A percentile compares a stretch with the other conserved stretches of the same genome.
phyloP scores from a whole-genome alignment of 306 rosid species.

The Sicyos baderoa region DNA sequence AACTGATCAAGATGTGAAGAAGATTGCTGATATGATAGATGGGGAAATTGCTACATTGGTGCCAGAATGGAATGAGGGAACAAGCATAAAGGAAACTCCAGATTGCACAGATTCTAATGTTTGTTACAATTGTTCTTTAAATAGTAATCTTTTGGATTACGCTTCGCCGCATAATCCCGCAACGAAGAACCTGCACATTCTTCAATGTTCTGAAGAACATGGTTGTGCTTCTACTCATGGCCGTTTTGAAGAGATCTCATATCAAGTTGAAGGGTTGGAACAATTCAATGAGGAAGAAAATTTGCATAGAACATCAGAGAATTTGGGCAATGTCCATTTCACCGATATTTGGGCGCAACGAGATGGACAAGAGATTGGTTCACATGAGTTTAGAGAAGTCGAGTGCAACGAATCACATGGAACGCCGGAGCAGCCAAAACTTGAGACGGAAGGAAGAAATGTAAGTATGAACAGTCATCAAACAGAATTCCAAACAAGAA shows the following conservation, averaged over 20 bases:
- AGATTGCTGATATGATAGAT: constrained; percentile 83
- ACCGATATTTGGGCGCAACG: constrained; percentile 79
- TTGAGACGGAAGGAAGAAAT: constrained; percentile 40
- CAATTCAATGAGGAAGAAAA: constrained; percentile 32
- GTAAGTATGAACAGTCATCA: constrained; percentile 29
- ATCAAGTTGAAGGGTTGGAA: constrained; percentile 68
- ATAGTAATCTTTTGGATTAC: constrained; percentile 40
- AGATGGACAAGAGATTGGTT: constrained; percentile 30
- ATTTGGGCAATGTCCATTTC: constrained; percentile 38
- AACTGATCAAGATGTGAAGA: constrained; percentile 69
- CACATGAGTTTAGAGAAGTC: background rate
- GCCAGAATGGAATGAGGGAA: constrained; percentile 61
- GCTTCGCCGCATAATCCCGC: constrained; percentile 42
- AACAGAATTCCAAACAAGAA: constrained; percentile 28
- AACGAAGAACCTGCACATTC: constrained; percentile 57
- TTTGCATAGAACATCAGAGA: constrained; percentile 34
- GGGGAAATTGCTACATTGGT: constrained; percentile 57
- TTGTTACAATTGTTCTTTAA: constrained; percentile 51
- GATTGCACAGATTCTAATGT: constrained; percentile 32
- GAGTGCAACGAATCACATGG: background rate
- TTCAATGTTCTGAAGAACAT: constrained; percentile 54
- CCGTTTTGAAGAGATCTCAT: constrained; percentile 87
- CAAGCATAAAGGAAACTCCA: constrained; percentile 36
- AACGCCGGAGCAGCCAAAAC: constrained; percentile 4
- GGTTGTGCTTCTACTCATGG: constrained; percentile 75